These are phyloP conservation scores for Penicillium goetzii DNA, from an alignment of 495 filamentous ascomycete genomes.

Conservation along the genomic window DNA sequence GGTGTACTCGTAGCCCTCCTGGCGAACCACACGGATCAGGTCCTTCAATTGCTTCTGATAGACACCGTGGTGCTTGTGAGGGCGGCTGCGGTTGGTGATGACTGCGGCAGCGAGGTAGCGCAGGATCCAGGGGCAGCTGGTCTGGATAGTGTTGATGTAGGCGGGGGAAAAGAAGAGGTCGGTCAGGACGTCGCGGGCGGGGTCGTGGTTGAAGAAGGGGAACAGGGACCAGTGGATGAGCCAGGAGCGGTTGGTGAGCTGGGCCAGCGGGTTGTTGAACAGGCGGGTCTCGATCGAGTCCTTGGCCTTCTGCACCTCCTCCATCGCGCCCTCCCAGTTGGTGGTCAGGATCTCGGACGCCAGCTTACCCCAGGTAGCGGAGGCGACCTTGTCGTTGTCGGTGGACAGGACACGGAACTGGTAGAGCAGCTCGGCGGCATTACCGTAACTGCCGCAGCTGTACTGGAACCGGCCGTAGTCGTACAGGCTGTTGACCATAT, in stretches of 20 bases:
- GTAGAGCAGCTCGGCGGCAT: conserved; percentile 87
- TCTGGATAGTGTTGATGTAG: conserved; percentile 99
- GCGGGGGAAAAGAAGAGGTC: conserved; percentile 94
- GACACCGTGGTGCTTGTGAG: conserved; percentile 73
- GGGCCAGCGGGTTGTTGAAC: conserved; percentile 92
- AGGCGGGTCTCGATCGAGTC: conserved; percentile 89
- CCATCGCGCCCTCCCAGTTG: conserved; percentile 94
- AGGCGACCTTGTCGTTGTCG: conserved; percentile 94
- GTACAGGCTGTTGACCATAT: conserved; percentile 93
- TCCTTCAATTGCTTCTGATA: conserved; percentile 99
- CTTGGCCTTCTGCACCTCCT: conserved; percentile 91
- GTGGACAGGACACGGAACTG: conserved; percentile 96
- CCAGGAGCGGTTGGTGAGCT: conserved; percentile 94
- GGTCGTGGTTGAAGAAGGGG: conserved; percentile 97
- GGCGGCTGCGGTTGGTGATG: conserved; percentile 88
- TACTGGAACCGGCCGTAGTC: conserved; percentile 96
- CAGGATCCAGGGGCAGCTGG: conserved; percentile 94
- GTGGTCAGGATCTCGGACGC: conserved; percentile 90
- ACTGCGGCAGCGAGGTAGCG: conserved; percentile 94
- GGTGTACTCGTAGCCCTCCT: conserved; percentile 95
- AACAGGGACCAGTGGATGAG: conserved; percentile 98
- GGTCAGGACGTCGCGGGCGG: conserved; percentile 84
- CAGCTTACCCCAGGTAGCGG: conserved; percentile 95
- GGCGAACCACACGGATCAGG: conserved; percentile 87
- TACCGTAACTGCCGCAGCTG: conserved; percentile 88